These are phyloP conservation scores for Dothistroma septosporum DNA, from an alignment of 2,329 filamentous ascomycete species.

Conservation along the genomic window DNA sequence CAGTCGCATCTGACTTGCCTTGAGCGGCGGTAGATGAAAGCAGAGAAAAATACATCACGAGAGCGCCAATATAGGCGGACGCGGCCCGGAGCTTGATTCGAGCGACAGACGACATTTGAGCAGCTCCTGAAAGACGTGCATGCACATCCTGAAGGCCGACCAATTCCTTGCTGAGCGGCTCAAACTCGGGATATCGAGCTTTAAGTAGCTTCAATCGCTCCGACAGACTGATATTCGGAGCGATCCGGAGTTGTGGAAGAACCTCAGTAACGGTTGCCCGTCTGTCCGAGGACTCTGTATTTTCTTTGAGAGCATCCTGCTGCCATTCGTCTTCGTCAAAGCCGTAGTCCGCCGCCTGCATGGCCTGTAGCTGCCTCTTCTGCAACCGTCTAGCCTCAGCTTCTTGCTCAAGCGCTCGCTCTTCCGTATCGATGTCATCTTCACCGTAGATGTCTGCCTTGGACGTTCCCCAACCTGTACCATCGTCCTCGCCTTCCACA, in stretches of 20 bases:
- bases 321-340: slow-evolving; percentile 89
- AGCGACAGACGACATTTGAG: slow-evolving; percentile 15
- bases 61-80: slow-evolving; percentile 76
- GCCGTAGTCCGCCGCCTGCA: slow-evolving; percentile 88
- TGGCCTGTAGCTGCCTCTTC: slow-evolving; percentile 81
- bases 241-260: slow-evolving; percentile 77
- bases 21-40: slow-evolving; percentile 72
- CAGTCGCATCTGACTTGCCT: slow-evolving; percentile 48
- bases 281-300: slow-evolving; percentile 43
- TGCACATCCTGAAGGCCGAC: slow-evolving; percentile 56
- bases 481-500: slow-evolving; percentile 34
- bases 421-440: slow-evolving; percentile 62
- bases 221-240: slow-evolving; percentile 69
- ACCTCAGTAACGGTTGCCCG: slow-evolving; percentile 69
- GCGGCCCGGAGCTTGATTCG: slow-evolving; percentile 71
- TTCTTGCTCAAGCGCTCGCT: slow-evolving; percentile 84
- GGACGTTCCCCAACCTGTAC: slow-evolving; percentile 28
- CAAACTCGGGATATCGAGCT: slow-evolving; percentile 85
- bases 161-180: slow-evolving; percentile 77
- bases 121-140: slow-evolving; percentile 14
- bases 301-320: slow-evolving; percentile 46
- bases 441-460: slow-evolving; percentile 21
- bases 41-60: slow-evolving; percentile 92
- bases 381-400: slow-evolving; percentile 82
- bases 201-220: slow-evolving; percentile 73